Conservation (phyloP, 768 basidiomycete genomes). For the Boletus barrowsii region DNA sequence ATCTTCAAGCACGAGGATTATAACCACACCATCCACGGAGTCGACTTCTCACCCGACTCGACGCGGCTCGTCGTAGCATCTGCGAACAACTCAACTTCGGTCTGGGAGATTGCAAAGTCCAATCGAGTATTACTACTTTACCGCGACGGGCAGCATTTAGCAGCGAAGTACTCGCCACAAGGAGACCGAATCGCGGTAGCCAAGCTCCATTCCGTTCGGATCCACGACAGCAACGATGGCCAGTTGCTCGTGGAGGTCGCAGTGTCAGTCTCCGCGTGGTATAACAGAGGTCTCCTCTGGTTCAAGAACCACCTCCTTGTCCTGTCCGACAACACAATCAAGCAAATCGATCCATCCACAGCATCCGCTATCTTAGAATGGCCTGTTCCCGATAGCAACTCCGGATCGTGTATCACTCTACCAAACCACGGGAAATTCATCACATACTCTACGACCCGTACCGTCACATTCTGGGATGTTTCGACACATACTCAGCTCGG, state of each 20-base stretch:
- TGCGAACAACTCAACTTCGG: background rate
- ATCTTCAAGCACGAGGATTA: background rate
- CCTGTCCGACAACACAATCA: background rate
- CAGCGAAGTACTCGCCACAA: background rate
- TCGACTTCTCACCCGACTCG: background rate
- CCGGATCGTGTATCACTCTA: background rate
- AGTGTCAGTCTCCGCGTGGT: background rate
- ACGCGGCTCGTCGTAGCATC: background rate
- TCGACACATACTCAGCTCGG: background rate
- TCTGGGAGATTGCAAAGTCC: background rate
- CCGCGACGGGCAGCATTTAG: background rate
- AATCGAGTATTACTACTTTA: background rate
- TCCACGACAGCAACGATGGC: background rate
- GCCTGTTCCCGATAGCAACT: background rate
- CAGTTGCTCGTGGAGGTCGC: background rate
- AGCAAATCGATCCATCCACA: background rate
- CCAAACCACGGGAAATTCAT: background rate
- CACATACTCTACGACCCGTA: background rate
- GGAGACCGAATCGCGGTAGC: slow-evolving; percentile 1
- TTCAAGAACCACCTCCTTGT: background rate
- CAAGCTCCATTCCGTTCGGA: background rate
- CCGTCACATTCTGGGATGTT: background rate
- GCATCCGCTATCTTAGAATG: background rate
- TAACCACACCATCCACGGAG: background rate
- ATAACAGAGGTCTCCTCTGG: slow-evolving; percentile 1